These are phyloP conservation scores for Chamaenerion angustifolium DNA, from an alignment of 345 rosid species.

Conservation along the genomic window DNA sequence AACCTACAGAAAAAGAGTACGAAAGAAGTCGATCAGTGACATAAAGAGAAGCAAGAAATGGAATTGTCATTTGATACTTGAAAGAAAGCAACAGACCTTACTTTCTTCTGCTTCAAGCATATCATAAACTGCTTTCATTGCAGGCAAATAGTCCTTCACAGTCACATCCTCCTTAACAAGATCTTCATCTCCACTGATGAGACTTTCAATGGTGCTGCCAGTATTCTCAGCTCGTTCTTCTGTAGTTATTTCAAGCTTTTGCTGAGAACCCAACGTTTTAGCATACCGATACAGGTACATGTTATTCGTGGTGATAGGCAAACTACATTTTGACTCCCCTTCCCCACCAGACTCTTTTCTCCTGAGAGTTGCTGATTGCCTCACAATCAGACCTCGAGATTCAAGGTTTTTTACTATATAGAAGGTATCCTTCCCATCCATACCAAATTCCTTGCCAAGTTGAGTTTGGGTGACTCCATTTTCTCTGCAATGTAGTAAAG, in stretches of 20 bases:
- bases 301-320: slow-evolving; percentile 47
- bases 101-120: slow-evolving; percentile 66
- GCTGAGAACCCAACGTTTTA: slow-evolving; percentile 61
- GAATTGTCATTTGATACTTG: background rate
- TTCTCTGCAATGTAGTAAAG: slow-evolving; percentile 26
- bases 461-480: slow-evolving; percentile 69
- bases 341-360: slow-evolving; percentile 45
- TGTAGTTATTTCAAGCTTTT: slow-evolving; percentile 55
- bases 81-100: slow-evolving; percentile 35
- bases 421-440: slow-evolving; percentile 57
- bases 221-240: slow-evolving; percentile 27
- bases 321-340: slow-evolving; percentile 51
- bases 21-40: slow-evolving; percentile 18
- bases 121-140: slow-evolving; percentile 72
- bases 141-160: slow-evolving; percentile 66
- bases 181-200: slow-evolving; percentile 22
- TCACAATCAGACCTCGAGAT: slow-evolving; percentile 57
- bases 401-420: slow-evolving; percentile 61
- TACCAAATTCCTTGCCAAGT: slow-evolving; percentile 63
- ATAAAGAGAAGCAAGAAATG: slow-evolving; percentile 7
- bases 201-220: slow-evolving; percentile 22
- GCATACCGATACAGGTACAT: slow-evolving; percentile 62
- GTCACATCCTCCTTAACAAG: slow-evolving; percentile 41
- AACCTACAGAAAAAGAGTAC: slow-evolving; percentile 37
- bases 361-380: slow-evolving; percentile 62